Evolutionary conservation across 108 stramenopile species (phyloP), one percentile per base, ranked within the genome.

Genomic region (Conticribra guillardii): DNA sequence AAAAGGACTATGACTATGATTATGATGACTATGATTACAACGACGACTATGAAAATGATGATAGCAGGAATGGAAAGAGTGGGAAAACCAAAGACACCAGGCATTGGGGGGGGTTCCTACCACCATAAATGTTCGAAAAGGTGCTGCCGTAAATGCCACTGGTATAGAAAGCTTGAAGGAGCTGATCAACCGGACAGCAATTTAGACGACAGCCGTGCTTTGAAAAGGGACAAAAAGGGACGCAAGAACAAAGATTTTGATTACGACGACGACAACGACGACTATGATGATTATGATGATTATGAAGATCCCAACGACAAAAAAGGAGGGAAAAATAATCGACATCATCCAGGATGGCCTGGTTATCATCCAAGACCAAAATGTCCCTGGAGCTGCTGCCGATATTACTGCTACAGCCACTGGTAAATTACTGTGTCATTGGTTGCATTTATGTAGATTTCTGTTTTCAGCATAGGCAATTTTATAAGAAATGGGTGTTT

Each of bases 11-110:
- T 41, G 37, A 44, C 23, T 41, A 44, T 59, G 34, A 32, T 33
- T 30, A 22, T 59, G 58, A 22, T 34, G 22, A 59, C 23, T 59
- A 5, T 41, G 18, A 59, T 7, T 23, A 34, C 33, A 37, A 41
- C 11, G 5, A 41, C 37, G 11, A 41, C 11, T 41, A 41, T 41
- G 37, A 41, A 41, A 9, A 41, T 41, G 37, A 41, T 41, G 5
- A 41, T 11, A 11, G 37, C 11, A 11, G 37, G 8, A 11, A 11
- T 9, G 37, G 37, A 41, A 11, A 11, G 5, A 5, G 37, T 41
- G 37, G 37, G 5, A 41, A 41, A 5, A 11, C 5, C 5, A 41
- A 41, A 41, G 8, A 41, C 37, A 41, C 5, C 37, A 5, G 37
- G 11, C 37, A 41, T 11, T 41, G 37, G 37, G 8, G 8, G 11